Evolutionary conservation across 306 rosid species (phyloP), one percentile per base, ranked within the genome.

Genomic region (Acmispon strigosus): DNA sequence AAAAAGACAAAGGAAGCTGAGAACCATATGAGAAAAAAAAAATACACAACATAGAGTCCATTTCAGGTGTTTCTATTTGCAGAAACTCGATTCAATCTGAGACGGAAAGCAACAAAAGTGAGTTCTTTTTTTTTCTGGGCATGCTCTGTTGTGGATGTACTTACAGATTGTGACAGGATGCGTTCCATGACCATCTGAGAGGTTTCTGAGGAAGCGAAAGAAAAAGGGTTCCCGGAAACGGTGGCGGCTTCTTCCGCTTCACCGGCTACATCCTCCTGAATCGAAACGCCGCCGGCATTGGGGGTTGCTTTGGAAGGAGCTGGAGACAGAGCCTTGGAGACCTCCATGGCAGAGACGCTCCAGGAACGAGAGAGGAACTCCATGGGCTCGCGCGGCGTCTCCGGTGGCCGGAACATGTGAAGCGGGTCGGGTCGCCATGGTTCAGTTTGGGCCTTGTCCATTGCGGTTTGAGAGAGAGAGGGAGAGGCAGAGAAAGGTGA

Each of bases 181-280:
- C 98, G 87, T 36, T 93, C 98, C 97, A 93, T 87, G 12, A 93
- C 91, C 89, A 90, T 86, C 75, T 81, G 97, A 0, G 98, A 90
- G 4, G 97, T 93, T 67, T 93, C 98, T 0, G 96, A 84, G 15
- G 88, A 88, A 13, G 98, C 96, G 37, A 88, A 90, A 0, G 96
- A 90, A 53, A 94, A 94, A 0, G 97, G 97, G 83, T 94, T 87
- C 51, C 90, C 89, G 1, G 91, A 86, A 16, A 90, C 81, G 1
- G 78, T 13, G 45, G 87, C 83, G 8, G 60, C 62, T 2, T 89
- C 93, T 2, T 88, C 88, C 0, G 69, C 11, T 56, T 90, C 98
- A 1, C 81, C 92, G 52, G 84, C 70, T 7, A 84, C 1, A 67
- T 90, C 86, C 67, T 93, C 97, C 1, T 79, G 82, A 1, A 93